Percentiles rank a stretch among this genome's conserved stretches.
Evolutionary conservation across 805 yeast species (phyloP).

Genomic region (Pichia kluyveri): DNA sequence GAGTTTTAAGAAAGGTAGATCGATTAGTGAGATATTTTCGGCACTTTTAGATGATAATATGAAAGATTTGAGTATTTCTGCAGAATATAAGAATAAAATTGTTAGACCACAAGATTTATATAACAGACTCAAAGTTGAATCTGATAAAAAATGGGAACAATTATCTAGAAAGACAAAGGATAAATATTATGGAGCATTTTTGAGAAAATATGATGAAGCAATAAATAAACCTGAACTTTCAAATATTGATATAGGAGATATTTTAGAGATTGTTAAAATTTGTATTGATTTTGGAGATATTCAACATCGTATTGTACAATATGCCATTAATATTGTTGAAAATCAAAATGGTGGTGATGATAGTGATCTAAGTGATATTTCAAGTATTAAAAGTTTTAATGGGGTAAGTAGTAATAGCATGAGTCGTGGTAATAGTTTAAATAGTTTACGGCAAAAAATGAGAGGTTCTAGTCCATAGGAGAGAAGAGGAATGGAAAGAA

Average conservation of each 20-base stretch:
- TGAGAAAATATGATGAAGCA: slow-evolving; percentile 18
- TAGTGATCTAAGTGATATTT: not conserved
- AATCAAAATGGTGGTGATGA: slow-evolving; percentile 3
- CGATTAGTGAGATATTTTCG: slow-evolving; percentile 19
- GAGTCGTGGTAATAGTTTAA: not conserved
- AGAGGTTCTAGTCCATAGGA: not conserved
- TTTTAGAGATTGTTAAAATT: slow-evolving; percentile 18
- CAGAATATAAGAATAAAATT: slow-evolving; percentile 20
- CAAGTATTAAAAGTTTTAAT: not conserved
- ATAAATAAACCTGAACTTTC: slow-evolving; percentile 14
- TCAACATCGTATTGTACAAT: slow-evolving; percentile 14
- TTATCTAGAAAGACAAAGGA: slow-evolving; percentile 15
- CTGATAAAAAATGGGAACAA: slow-evolving; percentile 19
- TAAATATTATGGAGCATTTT: slow-evolving; percentile 23
- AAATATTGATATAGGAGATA: slow-evolving; percentile 10
- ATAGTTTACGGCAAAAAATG: not conserved
- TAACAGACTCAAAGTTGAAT: slow-evolving; percentile 14
- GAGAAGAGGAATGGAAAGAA: no score
- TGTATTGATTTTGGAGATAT: slow-evolving; percentile 20
- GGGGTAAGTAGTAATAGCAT: not conserved
- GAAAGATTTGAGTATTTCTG: slow-evolving; percentile 19
- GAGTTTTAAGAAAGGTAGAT: slow-evolving; percentile 4
- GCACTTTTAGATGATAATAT: slow-evolving; percentile 20
- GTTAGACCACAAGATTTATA: slow-evolving; percentile 22
- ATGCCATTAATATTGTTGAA: slow-evolving; percentile 12